Conservation (phyloP, 306 rosid species). For the Ceratonia siliqua region DNA sequence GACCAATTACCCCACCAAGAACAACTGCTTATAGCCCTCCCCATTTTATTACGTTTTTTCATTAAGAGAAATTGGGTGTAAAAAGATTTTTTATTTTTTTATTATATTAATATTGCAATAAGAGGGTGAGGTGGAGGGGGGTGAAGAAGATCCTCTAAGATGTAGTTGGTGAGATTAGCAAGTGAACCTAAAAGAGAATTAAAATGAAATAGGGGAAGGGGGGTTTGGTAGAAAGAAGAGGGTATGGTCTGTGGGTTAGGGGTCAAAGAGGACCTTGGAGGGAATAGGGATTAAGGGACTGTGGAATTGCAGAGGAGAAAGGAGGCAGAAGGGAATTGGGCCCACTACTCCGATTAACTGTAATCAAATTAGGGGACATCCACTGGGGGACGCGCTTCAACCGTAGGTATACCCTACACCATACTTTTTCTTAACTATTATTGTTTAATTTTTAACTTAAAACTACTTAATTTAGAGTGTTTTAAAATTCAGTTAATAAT, state of each 20-base stretch:
- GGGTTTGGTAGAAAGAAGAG: neutral
- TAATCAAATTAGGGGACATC: constrained; percentile 39
- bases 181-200: neutral
- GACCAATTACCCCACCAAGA: neutral
- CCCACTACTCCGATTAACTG: constrained; percentile 34
- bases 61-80: too few relatives aligned
- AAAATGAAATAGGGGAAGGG: neutral
- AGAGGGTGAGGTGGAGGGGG: constrained; percentile 3
- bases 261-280: too few relatives aligned
- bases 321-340: constrained; percentile 39
- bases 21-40: too few relatives aligned
- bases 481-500: too few relatives aligned
- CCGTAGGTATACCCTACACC: neutral
- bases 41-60: too few relatives aligned
- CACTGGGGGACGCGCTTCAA: constrained; percentile 32
- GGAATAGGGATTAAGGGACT: neutral
- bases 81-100: too few relatives aligned
- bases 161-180: neutral
- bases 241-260: constrained; percentile 45
- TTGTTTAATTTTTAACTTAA: too few relatives aligned
- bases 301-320: constrained; percentile 36
- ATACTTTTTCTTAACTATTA: neutral
- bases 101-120: too few relatives aligned
- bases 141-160: neutral
- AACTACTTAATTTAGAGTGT: too few relatives aligned